Evolutionary conservation across 371 early-diverging fungal genomes (phyloP), one percentile per base, ranked within the genome.

Genomic region (Capillidium rhysosporum): DNA sequence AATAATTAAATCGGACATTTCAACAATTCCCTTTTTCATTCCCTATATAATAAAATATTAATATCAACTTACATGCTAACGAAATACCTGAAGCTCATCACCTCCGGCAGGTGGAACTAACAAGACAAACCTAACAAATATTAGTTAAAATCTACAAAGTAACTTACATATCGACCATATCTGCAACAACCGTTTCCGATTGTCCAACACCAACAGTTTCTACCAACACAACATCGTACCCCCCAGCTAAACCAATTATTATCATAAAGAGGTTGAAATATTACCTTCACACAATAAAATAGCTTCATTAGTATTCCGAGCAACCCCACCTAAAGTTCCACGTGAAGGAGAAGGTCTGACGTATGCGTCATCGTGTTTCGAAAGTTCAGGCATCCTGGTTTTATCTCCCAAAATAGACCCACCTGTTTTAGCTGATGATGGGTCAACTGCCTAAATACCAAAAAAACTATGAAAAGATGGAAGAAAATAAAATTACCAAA

Each of bases 131-230:
- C 57, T 57, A 46, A 49, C 43, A n/a, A n/a, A 3, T 18, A 16
- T 1, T n/a, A 40, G 14, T 28, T 20, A 14, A 16, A 18, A 40
- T 16, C 25, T 40, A 16, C 2, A 48, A 25, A 29, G 10, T 25
- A 41, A 43, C 57, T 57, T 62, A 67, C 79, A 85, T 78, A 57
- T 86, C 86, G 21, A 82, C 82, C 78, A 86, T 84, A n/a, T 85
- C 84, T 1, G 84, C 70, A 5, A 86, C 84, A 72, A 83, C 77
- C 3, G 80, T 81, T 60, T 86, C 86, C 1, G 79, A 79, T 60
- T 86, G 85, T 14, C 86, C 86, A 7, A 86, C 86, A 20, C 86
- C 86, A 12, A 86, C 85, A 0, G 86, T 84, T 58, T 86, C 86
- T 1, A 86, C 78, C 7, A 86, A 62, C 14, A 77, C 68, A n/a